These are phyloP conservation scores for Periconia sp. DNA, from an alignment of 2,329 filamentous ascomycete genomes.

Conservation along the genomic window DNA sequence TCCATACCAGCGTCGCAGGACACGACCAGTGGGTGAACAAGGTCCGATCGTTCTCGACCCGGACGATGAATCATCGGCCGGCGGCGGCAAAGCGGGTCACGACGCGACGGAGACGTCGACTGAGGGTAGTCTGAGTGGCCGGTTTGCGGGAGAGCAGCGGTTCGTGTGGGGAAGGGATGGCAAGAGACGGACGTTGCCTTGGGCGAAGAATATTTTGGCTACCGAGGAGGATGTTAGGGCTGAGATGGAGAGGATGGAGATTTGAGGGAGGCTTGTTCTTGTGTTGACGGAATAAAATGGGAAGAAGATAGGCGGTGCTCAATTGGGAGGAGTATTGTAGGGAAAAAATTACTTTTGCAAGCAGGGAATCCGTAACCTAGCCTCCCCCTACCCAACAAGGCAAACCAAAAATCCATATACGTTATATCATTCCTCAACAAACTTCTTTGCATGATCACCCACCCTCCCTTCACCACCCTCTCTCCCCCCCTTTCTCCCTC, in stretches of 20 bases:
- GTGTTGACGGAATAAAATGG: not conserved
- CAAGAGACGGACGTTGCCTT: constrained; percentile 59
- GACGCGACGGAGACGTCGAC: constrained; percentile 9
- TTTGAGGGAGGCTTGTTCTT: not conserved
- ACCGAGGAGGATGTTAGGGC: constrained; percentile 70
- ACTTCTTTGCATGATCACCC: no score
- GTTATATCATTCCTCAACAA: no score
- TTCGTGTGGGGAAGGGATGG: constrained; percentile 12
- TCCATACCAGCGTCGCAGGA: constrained; percentile 56
- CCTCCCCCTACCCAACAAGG: no score
- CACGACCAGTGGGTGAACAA: constrained; percentile 21
- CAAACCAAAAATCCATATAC: no score
- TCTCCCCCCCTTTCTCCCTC: no score
- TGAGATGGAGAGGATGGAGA: constrained; percentile 31
- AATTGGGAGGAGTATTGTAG: no score
- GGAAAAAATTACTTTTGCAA: no score
- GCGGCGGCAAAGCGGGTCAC: no score
- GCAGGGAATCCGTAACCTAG: no score
- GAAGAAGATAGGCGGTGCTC: no score
- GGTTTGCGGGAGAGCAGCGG: constrained; percentile 11
- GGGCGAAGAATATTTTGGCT: constrained; percentile 76
- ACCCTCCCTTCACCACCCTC: no score
- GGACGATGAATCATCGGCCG: constrained; percentile 6
- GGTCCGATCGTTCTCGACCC: constrained; percentile 25
- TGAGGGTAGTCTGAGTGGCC: not conserved